Conservation (phyloP, 371 early-diverging fungal species). For the Mucor lusitanicus region DNA sequence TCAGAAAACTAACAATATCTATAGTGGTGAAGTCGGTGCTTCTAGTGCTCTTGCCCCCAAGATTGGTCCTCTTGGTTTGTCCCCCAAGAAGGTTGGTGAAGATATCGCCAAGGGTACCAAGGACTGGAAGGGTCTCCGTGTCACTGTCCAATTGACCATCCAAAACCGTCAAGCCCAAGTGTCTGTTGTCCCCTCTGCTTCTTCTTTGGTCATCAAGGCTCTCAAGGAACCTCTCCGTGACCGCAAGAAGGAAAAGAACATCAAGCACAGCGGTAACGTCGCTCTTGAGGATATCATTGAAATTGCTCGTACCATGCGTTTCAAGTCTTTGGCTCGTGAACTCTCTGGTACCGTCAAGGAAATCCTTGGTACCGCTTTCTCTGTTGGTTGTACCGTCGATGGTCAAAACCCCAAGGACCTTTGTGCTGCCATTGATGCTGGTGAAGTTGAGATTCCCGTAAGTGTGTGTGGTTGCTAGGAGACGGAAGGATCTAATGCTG, state of each 20-base stretch:
- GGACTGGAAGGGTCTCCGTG: slow-evolving; percentile 97
- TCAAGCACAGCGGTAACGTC: slow-evolving; percentile 95
- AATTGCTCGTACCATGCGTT: slow-evolving; percentile 95
- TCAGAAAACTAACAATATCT: too few relatives aligned
- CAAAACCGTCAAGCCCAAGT: slow-evolving; percentile 99
- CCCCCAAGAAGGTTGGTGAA: slow-evolving; percentile 99
- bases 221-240: slow-evolving; percentile 99
- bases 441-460: slow-evolving; percentile 90
- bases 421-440: slow-evolving; percentile 58
- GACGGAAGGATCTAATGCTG: too few relatives aligned
- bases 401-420: slow-evolving; percentile 54
- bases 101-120: slow-evolving; percentile 96
- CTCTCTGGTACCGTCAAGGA: slow-evolving; percentile 97
- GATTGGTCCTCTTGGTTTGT: slow-evolving; percentile 99
- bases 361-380: slow-evolving; percentile 98
- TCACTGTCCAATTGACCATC: slow-evolving; percentile 97
- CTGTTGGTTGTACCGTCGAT: slow-evolving; percentile 95
- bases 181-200: slow-evolving; percentile 97
- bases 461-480: too few relatives aligned
- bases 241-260: slow-evolving; percentile 99
- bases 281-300: slow-evolving; percentile 92
- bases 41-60: slow-evolving; percentile 98
- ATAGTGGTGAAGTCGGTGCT: slow-evolving; percentile 97
- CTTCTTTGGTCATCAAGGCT: slow-evolving; percentile 98
- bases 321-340: slow-evolving; percentile 88